A percentile compares a stretch with the other conserved stretches of the same genome.
Evolutionary conservation across 2,329 filamentous ascomycete genomes (phyloP).

Genomic region (Botrytis fragariae): DNA sequence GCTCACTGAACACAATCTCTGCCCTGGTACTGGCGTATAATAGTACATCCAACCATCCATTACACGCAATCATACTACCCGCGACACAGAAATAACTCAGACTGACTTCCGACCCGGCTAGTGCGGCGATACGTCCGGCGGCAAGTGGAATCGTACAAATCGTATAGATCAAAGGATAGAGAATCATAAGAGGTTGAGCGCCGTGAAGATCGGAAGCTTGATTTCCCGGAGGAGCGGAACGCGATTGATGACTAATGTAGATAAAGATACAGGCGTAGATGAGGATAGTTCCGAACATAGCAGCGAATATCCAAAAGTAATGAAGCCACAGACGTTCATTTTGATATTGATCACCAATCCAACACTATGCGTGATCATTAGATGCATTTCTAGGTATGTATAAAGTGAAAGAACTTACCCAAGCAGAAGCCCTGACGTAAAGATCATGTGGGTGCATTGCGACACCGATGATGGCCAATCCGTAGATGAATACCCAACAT

Average conservation of each 20-base stretch:
- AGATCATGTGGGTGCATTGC: constrained; percentile 42
- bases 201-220: constrained; percentile 20
- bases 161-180: constrained; percentile 68
- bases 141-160: constrained; percentile 67
- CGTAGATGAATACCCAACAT: constrained; percentile 60
- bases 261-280: constrained; percentile 44
- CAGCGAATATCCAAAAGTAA: constrained; percentile 62
- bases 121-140: constrained; percentile 60
- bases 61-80: constrained; percentile 56
- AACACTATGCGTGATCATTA: constrained; percentile 48
- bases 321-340: constrained; percentile 58
- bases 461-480: constrained; percentile 53
- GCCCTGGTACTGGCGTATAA: constrained; percentile 53
- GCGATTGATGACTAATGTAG: constrained; percentile 26
- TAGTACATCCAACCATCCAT: constrained; percentile 54
- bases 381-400: not conserved
- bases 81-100: constrained; percentile 58
- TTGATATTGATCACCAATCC: constrained; percentile 57
- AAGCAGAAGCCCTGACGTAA: constrained; percentile 64
- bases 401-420: constrained; percentile 44
- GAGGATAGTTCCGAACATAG: constrained; percentile 49
- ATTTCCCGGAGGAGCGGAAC: not conserved
- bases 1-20: constrained; percentile 51
- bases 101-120: constrained; percentile 53
- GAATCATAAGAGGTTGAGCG: constrained; percentile 52